phyloP scores from a whole-genome alignment of 257 asterid genomes.

The Capsicum chinense region DNA sequence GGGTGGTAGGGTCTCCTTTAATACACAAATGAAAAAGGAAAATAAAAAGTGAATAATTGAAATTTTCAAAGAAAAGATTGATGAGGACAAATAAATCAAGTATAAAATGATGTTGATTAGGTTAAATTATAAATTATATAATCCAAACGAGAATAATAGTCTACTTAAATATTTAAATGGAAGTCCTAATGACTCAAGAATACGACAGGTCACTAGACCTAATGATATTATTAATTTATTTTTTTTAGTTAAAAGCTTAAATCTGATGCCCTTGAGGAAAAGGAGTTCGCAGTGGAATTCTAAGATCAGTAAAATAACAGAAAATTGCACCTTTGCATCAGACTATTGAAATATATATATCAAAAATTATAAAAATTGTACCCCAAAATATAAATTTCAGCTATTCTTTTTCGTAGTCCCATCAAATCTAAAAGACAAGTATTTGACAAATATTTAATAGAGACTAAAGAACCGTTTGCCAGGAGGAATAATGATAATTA shows the following conservation, averaged over 20 bases:
- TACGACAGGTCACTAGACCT: constrained; percentile 42
- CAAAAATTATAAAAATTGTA: no score
- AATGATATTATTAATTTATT: no score
- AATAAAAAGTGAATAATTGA: background rate
- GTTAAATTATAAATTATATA: background rate
- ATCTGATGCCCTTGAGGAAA: background rate
- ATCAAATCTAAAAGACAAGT: no score
- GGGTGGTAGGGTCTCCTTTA: no score
- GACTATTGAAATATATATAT: no score
- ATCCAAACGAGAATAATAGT: background rate
- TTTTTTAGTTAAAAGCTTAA: no score
- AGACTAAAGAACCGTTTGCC: no score
- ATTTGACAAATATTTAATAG: no score
- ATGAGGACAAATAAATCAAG: background rate
- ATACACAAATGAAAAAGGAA: background rate
- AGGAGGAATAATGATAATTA: no score
- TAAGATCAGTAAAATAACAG: background rate
- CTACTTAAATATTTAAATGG: constrained; percentile 3
- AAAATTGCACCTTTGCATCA: no score
- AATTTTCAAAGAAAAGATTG: background rate
- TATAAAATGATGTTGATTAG: background rate
- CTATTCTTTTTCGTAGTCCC: no score
- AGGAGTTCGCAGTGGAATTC: background rate
- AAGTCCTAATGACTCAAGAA: constrained; percentile 31
- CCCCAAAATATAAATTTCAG: no score